Base-by-base conservation (phyloP, 129 eudicot species). In the Calendula officinalis region DNA sequence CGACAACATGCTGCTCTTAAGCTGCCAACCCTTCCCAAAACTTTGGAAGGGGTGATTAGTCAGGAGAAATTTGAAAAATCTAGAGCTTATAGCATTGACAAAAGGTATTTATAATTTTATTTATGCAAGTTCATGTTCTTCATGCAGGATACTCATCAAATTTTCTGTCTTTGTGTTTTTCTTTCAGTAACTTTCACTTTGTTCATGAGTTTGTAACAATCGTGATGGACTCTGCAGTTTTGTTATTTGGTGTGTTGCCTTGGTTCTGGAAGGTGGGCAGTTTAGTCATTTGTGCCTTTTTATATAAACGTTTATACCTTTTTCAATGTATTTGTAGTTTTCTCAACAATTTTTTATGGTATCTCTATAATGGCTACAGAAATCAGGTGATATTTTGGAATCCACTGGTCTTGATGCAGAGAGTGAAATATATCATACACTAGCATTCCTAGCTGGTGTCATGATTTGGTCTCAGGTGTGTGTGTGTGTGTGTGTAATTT, bases 221-320 rank as follows among this genome's bases (percentile, higher is more conserved):
- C 70, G 62, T 82, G 34, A 80, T 89, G 94, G 97, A 94, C 78
- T 80, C 87, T 54, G 89, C 88, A 62, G 86, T 89, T 72, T 74
- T 94, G 80, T 78, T 79, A 68, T 89, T 67, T 51, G 83, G 95
- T 59, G 60, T 89, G 63, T 67, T 94, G 60, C 99, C 99, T 13
- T 94, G 95, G 99, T 83, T 94, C 58, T 94, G 99, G 99, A 89
- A 78, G 84, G 99, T 89, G 44, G 68, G 85, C 55, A n/a, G 44
- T 58, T 68, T 22, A 22, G 30, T 22, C 30, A 22, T 22, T 2
- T 0, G 30, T 22, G 30, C 30, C 30, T 22, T 22, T 22, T 22
- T 22, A 0, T 22, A 22, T 22, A 22, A 22, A 22, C 1, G 2
- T 16, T 35, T 40, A 4, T 57, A 32, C 5, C n/a, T n/a, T 50